phyloP scores from a whole-genome alignment of 2,329 filamentous ascomycete species.

The Sporothrix globosa region DNA sequence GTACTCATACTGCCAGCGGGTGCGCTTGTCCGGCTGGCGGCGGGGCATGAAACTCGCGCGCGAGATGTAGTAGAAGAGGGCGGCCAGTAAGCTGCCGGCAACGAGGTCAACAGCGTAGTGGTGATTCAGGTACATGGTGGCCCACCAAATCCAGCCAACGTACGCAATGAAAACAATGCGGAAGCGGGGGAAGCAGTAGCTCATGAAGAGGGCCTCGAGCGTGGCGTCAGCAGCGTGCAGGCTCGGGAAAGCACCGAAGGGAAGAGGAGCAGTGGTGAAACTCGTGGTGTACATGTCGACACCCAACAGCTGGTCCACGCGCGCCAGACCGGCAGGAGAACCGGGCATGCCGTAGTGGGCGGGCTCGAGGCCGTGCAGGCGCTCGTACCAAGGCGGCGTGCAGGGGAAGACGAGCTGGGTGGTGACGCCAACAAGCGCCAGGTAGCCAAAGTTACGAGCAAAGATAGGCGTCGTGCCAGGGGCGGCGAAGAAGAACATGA shows the following conservation, averaged over 20 bases:
- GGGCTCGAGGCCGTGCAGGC: constrained; percentile 84
- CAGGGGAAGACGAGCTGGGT: constrained; percentile 92
- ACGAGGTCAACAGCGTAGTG: constrained; percentile 96
- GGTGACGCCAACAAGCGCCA: constrained; percentile 84
- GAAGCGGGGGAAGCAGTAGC: constrained; percentile 83
- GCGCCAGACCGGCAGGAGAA: constrained; percentile 83
- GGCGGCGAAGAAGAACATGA: constrained; percentile 87
- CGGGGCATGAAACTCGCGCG: constrained; percentile 80
- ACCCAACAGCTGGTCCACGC: constrained; percentile 87
- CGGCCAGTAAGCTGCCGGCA: constrained; percentile 76
- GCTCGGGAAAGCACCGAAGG: constrained; percentile 94
- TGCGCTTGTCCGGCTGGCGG: constrained; percentile 79
- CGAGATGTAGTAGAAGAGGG: constrained; percentile 78
- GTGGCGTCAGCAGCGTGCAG: constrained; percentile 89
- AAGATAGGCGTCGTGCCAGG: constrained; percentile 84
- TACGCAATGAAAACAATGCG: constrained; percentile 80
- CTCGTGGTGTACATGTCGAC: constrained; percentile 90
- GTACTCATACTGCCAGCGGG: constrained; percentile 95
- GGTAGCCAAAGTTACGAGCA: constrained; percentile 85
- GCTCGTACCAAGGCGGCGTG: constrained; percentile 97
- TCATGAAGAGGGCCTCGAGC: constrained; percentile 89
- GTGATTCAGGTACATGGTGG: constrained; percentile 96
- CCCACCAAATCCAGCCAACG: constrained; percentile 95
- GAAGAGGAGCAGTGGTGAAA: constrained; percentile 86
- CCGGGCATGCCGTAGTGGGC: constrained; percentile 91